Conservation (phyloP, 2,329 filamentous ascomycete genomes). For the Orbilia blumenaviensis region DNA sequence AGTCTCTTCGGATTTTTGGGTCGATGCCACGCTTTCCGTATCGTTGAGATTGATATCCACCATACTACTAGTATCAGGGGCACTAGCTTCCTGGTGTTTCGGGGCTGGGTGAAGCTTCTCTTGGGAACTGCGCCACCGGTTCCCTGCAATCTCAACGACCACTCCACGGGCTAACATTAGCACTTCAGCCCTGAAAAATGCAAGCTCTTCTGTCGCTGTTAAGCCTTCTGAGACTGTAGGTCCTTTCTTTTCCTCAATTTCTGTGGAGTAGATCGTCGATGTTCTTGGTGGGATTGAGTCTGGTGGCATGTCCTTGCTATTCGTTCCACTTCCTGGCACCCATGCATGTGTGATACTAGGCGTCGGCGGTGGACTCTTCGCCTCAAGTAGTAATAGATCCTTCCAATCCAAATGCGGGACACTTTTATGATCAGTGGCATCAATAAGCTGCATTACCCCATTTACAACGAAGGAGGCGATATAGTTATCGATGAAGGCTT, state of each 20-base stretch:
- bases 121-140: constrained; percentile 65
- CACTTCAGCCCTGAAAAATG: constrained; percentile 82
- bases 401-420: constrained; percentile 49
- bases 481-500: constrained; percentile 74
- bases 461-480: constrained; percentile 79
- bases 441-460: constrained; percentile 48
- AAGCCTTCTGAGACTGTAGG: constrained; percentile 64
- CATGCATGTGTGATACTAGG: constrained; percentile 48
- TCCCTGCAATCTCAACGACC: constrained; percentile 77
- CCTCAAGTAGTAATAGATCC: constrained; percentile 31
- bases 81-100: constrained; percentile 59
- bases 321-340: not conserved
- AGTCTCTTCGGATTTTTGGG: constrained; percentile 50
- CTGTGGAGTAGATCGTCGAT: constrained; percentile 56
- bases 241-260: constrained; percentile 64
- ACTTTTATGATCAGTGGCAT: constrained; percentile 49
- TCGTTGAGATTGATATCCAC: constrained; percentile 42
- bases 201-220: constrained; percentile 79
- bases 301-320: constrained; percentile 27
- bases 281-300: constrained; percentile 40
- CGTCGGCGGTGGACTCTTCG: constrained; percentile 43
- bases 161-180: constrained; percentile 81
- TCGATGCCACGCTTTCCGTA: constrained; percentile 39
- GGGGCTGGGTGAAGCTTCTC: constrained; percentile 59
- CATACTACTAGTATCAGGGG: constrained; percentile 57